Base-by-base conservation (phyloP, 2,329 filamentous ascomycete species). In the Pseudocercospora fuligena region DNA sequence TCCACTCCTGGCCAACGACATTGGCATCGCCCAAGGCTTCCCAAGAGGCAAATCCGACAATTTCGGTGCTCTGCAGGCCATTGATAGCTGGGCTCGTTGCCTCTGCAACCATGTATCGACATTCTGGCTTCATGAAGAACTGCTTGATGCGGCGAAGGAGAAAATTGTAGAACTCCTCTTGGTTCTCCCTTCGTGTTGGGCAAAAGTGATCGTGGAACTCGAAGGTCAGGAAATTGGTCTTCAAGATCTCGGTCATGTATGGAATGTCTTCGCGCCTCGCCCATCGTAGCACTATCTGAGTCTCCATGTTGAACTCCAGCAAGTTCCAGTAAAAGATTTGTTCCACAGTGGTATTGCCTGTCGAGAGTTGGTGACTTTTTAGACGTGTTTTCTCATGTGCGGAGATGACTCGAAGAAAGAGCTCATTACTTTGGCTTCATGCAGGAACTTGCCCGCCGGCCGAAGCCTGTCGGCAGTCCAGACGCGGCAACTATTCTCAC, bases 61-160 rank as follows among this genome's bases (percentile, higher is more conserved):
- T 60, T 33, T 59, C 21, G 6, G 60, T 33, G 8, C 61, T 64
- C 60, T 70, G 67, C 6, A 60, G 27, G 5, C 60, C 63, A 19
- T 66, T 63, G 5, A 36, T 60, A 5, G 49, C 19, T 3, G 64
- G 29, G 43, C 14, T 7, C 51, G 36, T 27, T 36, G 56, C 40
- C 61, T 69, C 62, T 60, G 69, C 70, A 3, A 72, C 70, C 69
- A 70, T 70, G 49, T 66, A 70, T 9, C 68, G 65, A 21, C 65
- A 40, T 31, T 65, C 58, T 7, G 68, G 61, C 47, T 63, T 61
- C 54, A 69, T 65, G 43, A 69, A 70, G 47, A 72, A 69, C 29
- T 63, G 64, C 14, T 68, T 68, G 12, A 72, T 31, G 8, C 70
- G 66, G 25, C 57, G 43, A 16, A 69, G 57, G 1, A 67, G 43